Evolutionary conservation across 2,329 filamentous ascomycete species (phyloP), one percentile per base, ranked within the genome.

Genomic region (Neoscytalidium dimidiatum): DNA sequence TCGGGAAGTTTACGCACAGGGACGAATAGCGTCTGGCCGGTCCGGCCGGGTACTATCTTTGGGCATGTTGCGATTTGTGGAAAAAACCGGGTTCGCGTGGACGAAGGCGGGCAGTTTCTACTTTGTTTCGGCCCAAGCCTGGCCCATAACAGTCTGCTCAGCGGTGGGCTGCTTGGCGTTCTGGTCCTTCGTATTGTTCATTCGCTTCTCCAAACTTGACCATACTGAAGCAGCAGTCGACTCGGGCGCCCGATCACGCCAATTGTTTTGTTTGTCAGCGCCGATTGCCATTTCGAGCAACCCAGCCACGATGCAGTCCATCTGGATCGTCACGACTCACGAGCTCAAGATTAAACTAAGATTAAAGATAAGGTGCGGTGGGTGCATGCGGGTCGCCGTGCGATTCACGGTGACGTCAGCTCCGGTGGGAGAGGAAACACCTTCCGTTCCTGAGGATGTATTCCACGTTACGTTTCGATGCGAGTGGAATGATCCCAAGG

Each of bases 371-470:
- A 13, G 23, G 11, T 29, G 23, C 23, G 46, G 17, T 29, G 17
- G 21, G 8, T 11, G 28, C 9, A 29, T 29, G 52, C 21, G 23
- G 13, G 13, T 6, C 13, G n/a, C 52, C 26, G 33, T 35, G 29
- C 52, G 9, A 11, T 28, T 43, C 43, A 4, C 4, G 9, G 3
- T 57, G 52, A 57, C 52, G 52, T 43, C 52, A 57, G 33, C 52
- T 57, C 52, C 52, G 52, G 52, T 57, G 52, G 52, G 52, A 57
- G 33, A 13, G 31, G 3, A 19, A 43, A 58, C 53, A 43, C 53
- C 53, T 58, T 58, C 53, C 53, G 26, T 58, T 58, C 17, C n/a
- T 9, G 33, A 43, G 19, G 17, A 28, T 9, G 4, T 33, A 41
- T 5, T 4, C 11, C 23, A 44, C 35, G 38, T 58, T 46, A 44